Conservation (phyloP, 495 filamentous ascomycete species). For the Penicillium silybi region DNA sequence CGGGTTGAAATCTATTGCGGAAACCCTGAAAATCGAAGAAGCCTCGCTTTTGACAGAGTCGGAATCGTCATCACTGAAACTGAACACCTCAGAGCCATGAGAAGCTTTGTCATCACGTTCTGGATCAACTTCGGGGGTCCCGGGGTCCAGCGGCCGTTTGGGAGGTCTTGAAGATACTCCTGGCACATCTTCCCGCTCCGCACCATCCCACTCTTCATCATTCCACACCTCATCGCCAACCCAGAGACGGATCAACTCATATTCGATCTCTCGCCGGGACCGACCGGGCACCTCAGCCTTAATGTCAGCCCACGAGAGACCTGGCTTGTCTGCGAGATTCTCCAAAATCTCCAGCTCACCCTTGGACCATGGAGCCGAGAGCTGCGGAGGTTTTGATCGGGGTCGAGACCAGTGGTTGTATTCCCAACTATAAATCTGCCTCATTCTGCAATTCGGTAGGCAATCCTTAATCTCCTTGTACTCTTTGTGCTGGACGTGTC, state of each 20-base stretch:
- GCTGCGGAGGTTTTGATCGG: constrained; percentile 26
- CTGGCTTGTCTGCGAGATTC: constrained; percentile 23
- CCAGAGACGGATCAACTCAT: constrained; percentile 37
- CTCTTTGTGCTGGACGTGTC: constrained; percentile 23
- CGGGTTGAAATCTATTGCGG: constrained; percentile 13
- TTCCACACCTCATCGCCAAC: constrained; percentile 23
- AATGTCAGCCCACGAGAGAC: constrained; percentile 34
- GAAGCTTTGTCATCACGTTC: not conserved
- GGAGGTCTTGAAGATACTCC: not conserved
- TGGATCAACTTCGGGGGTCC: not conserved
- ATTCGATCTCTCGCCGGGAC: constrained; percentile 34
- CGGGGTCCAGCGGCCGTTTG: not conserved
- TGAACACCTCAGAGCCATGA: constrained; percentile 2
- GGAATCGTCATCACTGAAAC: constrained; percentile 4
- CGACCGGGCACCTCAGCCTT: constrained; percentile 27
- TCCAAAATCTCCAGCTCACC: constrained; percentile 28
- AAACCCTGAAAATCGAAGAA: constrained; percentile 15
- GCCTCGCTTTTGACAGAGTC: constrained; percentile 2
- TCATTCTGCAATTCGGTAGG: constrained; percentile 26
- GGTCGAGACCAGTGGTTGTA: constrained; percentile 32
- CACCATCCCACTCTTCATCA: not conserved
- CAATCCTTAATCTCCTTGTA: constrained; percentile 30
- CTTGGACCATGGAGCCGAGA: constrained; percentile 33
- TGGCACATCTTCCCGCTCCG: not conserved
- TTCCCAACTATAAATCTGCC: constrained; percentile 26